phyloP scores from a whole-genome alignment of 2,329 filamentous ascomycete genomes.

The Alternaria dauci region DNA sequence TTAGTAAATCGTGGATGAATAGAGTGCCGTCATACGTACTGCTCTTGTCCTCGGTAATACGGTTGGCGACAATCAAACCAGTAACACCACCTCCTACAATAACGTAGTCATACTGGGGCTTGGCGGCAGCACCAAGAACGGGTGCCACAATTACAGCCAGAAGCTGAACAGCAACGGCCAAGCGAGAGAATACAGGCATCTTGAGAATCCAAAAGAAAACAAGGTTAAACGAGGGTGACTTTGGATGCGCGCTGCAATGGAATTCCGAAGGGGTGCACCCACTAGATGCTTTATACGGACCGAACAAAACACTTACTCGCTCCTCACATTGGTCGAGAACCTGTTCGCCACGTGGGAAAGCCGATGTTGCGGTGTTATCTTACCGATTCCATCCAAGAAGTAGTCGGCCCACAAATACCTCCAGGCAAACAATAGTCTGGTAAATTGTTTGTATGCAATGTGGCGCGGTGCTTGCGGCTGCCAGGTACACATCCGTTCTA shows the following conservation, averaged over 20 bases:
- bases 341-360: conserved; percentile 22
- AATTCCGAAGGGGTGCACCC: conserved; percentile 8
- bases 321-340: conserved; percentile 22
- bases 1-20: conserved; percentile 3
- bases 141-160: conserved; percentile 32
- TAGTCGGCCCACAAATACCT: conserved; percentile 8
- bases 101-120: conserved; percentile 40
- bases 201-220: conserved; percentile 19
- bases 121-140: conserved; percentile 22
- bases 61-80: conserved; percentile 40
- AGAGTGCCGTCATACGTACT: conserved; percentile 19
- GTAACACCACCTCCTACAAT: conserved; percentile 45
- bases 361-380: conserved; percentile 19
- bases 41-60: conserved; percentile 35
- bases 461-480: conserved; percentile 1
- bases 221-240: conserved; percentile 27
- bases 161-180: conserved; percentile 37
- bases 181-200: conserved; percentile 38
- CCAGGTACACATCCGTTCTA: conserved; percentile 6
- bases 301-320: conserved; percentile 7
- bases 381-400: conserved; percentile 2
- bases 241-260: conserved; percentile 12
- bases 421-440: conserved; percentile 3
- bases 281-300: conserved; percentile 30
- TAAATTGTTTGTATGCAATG: conserved; percentile 14